Evolutionary conservation across 352 stramenopile species (phyloP).

Genomic region (Globisporangium rhizosaccharum): DNA sequence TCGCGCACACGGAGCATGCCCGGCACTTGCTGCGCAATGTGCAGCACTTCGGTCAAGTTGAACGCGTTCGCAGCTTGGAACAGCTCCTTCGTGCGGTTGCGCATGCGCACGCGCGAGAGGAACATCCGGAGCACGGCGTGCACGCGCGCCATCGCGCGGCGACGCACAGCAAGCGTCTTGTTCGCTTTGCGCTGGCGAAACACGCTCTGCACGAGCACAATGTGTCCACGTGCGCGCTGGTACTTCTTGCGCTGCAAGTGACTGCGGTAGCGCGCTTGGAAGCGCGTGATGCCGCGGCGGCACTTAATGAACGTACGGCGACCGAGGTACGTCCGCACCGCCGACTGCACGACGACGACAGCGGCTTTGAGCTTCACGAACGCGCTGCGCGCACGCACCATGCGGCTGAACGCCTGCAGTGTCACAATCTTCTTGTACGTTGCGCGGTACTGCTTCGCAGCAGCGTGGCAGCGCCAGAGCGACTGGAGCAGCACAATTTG

Average conservation of each 20-base stretch:
- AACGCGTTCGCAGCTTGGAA: constrained; percentile 75
- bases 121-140: constrained; percentile 70
- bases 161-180: constrained; percentile 38
- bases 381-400: constrained; percentile 47
- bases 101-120: constrained; percentile 76
- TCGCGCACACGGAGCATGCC: constrained; percentile 79
- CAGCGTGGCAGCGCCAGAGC: constrained; percentile 66
- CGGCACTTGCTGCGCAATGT: constrained; percentile 74
- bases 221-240: constrained; percentile 23
- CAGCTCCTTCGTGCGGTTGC: constrained; percentile 70
- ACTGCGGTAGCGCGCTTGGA: constrained; percentile 65
- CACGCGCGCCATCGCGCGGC: constrained; percentile 65
- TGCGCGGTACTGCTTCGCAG: constrained; percentile 47
- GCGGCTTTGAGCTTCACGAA: constrained; percentile 51
- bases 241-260: constrained; percentile 65
- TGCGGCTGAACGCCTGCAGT: constrained; percentile 60
- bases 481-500: constrained; percentile 75
- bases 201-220: constrained; percentile 76
- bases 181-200: constrained; percentile 59
- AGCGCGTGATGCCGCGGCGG: constrained; percentile 51
- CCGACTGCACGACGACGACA: constrained; percentile 58
- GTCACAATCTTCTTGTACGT: constrained; percentile 58
- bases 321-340: constrained; percentile 67
- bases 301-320: constrained; percentile 56
- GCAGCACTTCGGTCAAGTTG: constrained; percentile 76